Base-by-base conservation (phyloP, 2,329 filamentous ascomycete genomes). In the Fusarium setosum region DNA sequence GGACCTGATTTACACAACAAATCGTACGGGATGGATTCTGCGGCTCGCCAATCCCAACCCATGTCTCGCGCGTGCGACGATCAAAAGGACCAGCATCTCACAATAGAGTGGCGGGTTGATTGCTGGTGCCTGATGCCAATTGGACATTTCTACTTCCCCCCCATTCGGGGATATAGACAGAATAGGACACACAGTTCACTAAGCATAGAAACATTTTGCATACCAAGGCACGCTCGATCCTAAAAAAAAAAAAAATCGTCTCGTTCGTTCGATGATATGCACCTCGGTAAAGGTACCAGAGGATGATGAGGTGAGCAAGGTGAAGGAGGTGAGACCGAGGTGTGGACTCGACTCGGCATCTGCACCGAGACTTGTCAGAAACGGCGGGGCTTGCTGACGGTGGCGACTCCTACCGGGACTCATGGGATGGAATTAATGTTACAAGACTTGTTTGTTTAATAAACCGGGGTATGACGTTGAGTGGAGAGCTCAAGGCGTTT, bases 401-500 rank as follows among this genome's bases (percentile, higher is more conserved):
- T 62, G 58, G 60, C 59, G 58, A 65, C 21, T 58, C 51, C n/a
- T n/a, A n/a, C n/a, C 48, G 62, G 44, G 44, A 59, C 35, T 57
- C 42, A n/a, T 63, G n/a, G n/a, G n/a, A n/a, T n/a, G n/a, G n/a
- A n/a, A n/a, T n/a, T n/a, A n/a, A n/a, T n/a, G n/a, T n/a, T n/a
- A n/a, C n/a, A n/a, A n/a, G n/a, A n/a, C n/a, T n/a, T 50, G 52
- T 38, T 41, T 35, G 41, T 18, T 47, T 42, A 42, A 51, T 26
- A 32, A 23, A 51, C 60, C 59, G 55, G 64, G 64, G 51, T 49
- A 50, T 67, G 51, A 57, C 63, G 55, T 42, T 52, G 42, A 29
- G 63, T 67, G 59, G 63, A 44, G 44, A 59, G 44, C 62, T 59
- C 51, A 61, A 67, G 59, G 63, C 63, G 24, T 67, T 64, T 54